Conservation (phyloP, 1,284 basidiomycete genomes). For the Moesziomyces parantarcticus region DNA sequence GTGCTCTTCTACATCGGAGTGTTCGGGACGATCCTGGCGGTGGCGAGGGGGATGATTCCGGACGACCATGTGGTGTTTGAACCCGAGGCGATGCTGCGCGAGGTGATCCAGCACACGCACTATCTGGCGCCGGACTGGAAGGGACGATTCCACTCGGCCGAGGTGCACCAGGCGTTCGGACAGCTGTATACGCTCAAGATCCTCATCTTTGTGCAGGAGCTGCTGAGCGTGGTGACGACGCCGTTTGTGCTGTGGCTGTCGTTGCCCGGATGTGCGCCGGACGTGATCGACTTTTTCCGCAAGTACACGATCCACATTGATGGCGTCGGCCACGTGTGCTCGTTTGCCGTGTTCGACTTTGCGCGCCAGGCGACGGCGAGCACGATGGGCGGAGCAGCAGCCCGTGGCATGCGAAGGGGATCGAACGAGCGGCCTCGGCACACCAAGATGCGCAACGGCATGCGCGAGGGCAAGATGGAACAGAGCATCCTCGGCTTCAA, state of each 20-base stretch:
- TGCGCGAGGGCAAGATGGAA: conserved; percentile 76
- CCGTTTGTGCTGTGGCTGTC: conserved; percentile 94
- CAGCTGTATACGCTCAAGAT: conserved; percentile 63
- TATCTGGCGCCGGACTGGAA: conserved; percentile 95
- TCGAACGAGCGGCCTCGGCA: background rate
- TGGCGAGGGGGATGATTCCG: conserved; percentile 92
- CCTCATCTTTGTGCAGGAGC: conserved; percentile 83
- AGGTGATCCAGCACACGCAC: conserved; percentile 91
- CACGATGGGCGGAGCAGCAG: conserved; percentile 71
- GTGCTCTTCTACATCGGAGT: conserved; percentile 91
- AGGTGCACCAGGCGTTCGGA: conserved; percentile 58
- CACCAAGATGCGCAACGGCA: conserved; percentile 60
- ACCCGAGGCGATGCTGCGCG: conserved; percentile 88
- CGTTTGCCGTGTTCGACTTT: conserved; percentile 98
- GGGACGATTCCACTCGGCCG: conserved; percentile 80
- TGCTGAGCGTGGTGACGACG: conserved; percentile 89
- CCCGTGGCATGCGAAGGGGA: conserved; percentile 18
- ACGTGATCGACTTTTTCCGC: conserved; percentile 62
- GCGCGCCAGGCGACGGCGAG: conserved; percentile 71
- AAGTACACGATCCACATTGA: conserved; percentile 93
- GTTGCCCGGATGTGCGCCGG: conserved; percentile 83
- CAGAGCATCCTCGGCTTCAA: conserved; percentile 93
- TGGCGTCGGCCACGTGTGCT: conserved; percentile 94
- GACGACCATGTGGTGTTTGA: conserved; percentile 91
- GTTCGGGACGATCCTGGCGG: conserved; percentile 87